Percentiles rank a stretch among this genome's conserved stretches.
Evolutionary conservation across 805 yeast species (phyloP).

Genomic region (Starmerella riodocensis): DNA sequence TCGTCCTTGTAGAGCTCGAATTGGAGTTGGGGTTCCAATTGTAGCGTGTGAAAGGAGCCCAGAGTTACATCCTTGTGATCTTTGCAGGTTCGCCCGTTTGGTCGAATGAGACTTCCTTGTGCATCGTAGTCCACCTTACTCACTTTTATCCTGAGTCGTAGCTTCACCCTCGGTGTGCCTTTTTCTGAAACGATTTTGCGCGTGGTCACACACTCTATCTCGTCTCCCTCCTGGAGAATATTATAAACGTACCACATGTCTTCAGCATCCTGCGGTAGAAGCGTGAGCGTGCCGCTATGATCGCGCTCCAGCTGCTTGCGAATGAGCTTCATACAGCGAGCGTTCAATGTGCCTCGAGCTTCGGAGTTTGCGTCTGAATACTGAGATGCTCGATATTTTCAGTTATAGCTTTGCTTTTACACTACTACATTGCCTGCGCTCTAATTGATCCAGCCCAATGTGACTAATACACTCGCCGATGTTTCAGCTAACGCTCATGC

Average conservation of each 20-base stretch:
- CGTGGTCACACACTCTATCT: constrained; percentile 51
- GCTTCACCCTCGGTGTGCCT: constrained; percentile 39
- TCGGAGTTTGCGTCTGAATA: too few species aligned
- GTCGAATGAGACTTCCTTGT: constrained; percentile 58
- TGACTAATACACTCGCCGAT: too few species aligned
- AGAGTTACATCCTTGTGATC: constrained; percentile 65
- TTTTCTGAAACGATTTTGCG: constrained; percentile 41
- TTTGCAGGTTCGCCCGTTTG: constrained; percentile 56
- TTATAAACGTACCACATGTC: constrained; percentile 85
- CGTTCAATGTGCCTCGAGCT: too few species aligned
- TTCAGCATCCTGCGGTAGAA: constrained; percentile 77
- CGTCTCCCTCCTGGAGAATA: constrained; percentile 63
- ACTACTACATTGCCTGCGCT: too few species aligned
- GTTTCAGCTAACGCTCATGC: too few species aligned
- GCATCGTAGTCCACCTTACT: constrained; percentile 69
- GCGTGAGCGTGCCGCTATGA: constrained; percentile 47
- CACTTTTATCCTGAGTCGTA: constrained; percentile 47
- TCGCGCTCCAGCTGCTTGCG: constrained; percentile 42
- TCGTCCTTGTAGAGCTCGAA: constrained; percentile 58
- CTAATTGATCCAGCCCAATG: too few species aligned
- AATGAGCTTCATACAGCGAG: constrained; percentile 52
- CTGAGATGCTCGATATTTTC: too few species aligned
- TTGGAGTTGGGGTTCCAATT: constrained; percentile 54
- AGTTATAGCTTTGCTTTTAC: too few species aligned
- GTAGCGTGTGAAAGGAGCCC: constrained; percentile 81